These are phyloP conservation scores for Ettlia oleoabundans DNA, from an alignment of 139 green algal species.

Conservation along the genomic window DNA sequence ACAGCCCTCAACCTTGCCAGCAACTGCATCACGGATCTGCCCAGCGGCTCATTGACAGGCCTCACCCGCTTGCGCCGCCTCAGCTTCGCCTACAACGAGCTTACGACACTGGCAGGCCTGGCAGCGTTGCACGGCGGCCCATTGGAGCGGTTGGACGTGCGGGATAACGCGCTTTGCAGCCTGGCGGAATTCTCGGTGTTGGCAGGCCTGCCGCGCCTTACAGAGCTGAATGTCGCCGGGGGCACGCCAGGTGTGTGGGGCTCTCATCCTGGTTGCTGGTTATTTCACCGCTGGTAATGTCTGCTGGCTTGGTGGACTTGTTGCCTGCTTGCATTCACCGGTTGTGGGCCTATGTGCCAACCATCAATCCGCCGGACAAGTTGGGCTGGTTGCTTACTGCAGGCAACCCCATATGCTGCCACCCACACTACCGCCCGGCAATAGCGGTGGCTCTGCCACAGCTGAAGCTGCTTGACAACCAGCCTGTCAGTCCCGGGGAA, in stretches of 20 bases:
- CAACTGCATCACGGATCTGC: slow-evolving; percentile 61
- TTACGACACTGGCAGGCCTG: slow-evolving; percentile 48
- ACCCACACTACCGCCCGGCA: slow-evolving; percentile 47
- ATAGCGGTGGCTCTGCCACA: slow-evolving; percentile 62
- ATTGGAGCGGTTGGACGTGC: slow-evolving; percentile 62
- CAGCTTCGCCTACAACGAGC: slow-evolving; percentile 70
- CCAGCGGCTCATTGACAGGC: slow-evolving; percentile 42
- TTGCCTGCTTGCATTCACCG: too few species aligned
- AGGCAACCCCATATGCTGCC: slow-evolving; percentile 61
- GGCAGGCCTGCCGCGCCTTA: slow-evolving; percentile 55
- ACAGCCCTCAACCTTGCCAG: slow-evolving; percentile 74
- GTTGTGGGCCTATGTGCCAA: too few species aligned
- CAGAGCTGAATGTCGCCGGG: slow-evolving; percentile 53
- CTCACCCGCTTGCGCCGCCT: slow-evolving; percentile 57
- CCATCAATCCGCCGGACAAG: too few species aligned
- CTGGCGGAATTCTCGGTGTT: slow-evolving; percentile 67
- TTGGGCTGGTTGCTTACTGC: not conserved
- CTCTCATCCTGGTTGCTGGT: not conserved
- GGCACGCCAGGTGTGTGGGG: slow-evolving; percentile 33
- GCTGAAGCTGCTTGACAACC: slow-evolving; percentile 61
- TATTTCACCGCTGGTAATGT: not conserved
- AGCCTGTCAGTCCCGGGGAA: slow-evolving; percentile 43
- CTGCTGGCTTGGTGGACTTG: too few species aligned
- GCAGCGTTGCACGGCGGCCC: slow-evolving; percentile 40
- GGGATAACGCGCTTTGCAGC: slow-evolving; percentile 61